Base-by-base conservation (phyloP, 164 flowering plant species). In the Stephania japonica region DNA sequence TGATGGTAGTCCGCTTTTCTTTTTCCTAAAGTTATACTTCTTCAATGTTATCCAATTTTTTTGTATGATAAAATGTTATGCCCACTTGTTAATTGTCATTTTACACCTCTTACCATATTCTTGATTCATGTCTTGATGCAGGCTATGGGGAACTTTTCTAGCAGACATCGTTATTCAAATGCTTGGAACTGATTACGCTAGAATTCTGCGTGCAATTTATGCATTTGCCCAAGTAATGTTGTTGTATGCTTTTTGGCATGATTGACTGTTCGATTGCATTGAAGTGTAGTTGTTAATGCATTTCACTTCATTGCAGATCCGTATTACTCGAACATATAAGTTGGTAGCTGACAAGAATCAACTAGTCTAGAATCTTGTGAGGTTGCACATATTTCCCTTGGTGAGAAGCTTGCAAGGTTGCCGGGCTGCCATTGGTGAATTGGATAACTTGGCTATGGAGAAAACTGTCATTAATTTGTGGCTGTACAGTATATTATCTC, bases 161-260 rank as follows among this genome's bases (percentile, higher is more conserved):
- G 99, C 99, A 13, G 99, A 95, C 83, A 82, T 89, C 24, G 92
- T 93, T 66, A 95, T 92, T 79, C 99, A 92, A 80, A 95, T 92
- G 97, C 89, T 93, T 61, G 99, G 98, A 69, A 95, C 99, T 76
- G 99, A 95, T 85, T 95, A 95, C 86, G 91, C 95, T 62, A 86
- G 99, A 83, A 88, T 95, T 50, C 70, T 93, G 68, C 89, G 89
- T 66, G 98, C 98, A 75, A 89, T 93, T 68, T 92, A 86, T 86
- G 97, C 93, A 70, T 88, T 92, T 85, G 97, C 98, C 1, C 97
- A 90, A 97, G 98, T 95, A 83, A 72, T 16, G 19, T 38, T 9
- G 63, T 71, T 10, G 26, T 42, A 21, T 23, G 53, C 50, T 41
- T 65, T 13, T 42, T 42, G 69, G 47, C 65, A 11, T 64, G 26